Evolutionary conservation across 805 yeast genomes (phyloP), one percentile per base, ranked within the genome.

Genomic region (Grigorovia humatica): DNA sequence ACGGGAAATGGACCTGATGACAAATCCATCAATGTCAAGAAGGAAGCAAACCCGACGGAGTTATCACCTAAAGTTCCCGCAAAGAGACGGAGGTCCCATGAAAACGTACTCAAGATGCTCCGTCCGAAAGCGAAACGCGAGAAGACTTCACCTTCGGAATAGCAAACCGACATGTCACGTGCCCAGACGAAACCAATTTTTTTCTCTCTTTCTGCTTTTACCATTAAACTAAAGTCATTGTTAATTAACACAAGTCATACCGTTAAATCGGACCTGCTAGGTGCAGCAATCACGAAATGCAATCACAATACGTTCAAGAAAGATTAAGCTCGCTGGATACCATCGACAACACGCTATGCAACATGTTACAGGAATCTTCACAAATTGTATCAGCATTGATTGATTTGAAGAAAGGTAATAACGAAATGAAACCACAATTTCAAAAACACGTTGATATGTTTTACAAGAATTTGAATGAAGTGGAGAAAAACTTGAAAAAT

Each of bases 321-420:
- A 57, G 70, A 47, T 49, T 66, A 29, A 54, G 58, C 19, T 53
- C 66, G 9, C 52, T 66, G 13, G 60, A 64, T 29, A 51, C 58
- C 15, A 57, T 66, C 18, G 70, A 66, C 50, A 43, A 48, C 8
- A 57, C 56, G 50, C 56, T 66, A 9, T 61, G 66, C 41, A 47
- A 59, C 8, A 54, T 64, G 43, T 41, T 65, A 29, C 60, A 63
- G 27, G 61, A 58, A 19, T 68, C 68, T 4, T 63, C 69, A 4
- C 63, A 60, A 45, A 59, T 65, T 1, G 66, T 65, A 7, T 62
- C 59, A 45, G 56, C 67, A 5, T 57, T 64, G 46, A 58, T 60
- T 23, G 69, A 64, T 42, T 51, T 66, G 48, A 66, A 66, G 51
- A 56, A 59, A 42, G 67, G 70, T 9, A 64, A 63, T 47, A 59